Conservation (phyloP, 1,284 basidiomycete species). For the Singerocomus rubriflavus region DNA sequence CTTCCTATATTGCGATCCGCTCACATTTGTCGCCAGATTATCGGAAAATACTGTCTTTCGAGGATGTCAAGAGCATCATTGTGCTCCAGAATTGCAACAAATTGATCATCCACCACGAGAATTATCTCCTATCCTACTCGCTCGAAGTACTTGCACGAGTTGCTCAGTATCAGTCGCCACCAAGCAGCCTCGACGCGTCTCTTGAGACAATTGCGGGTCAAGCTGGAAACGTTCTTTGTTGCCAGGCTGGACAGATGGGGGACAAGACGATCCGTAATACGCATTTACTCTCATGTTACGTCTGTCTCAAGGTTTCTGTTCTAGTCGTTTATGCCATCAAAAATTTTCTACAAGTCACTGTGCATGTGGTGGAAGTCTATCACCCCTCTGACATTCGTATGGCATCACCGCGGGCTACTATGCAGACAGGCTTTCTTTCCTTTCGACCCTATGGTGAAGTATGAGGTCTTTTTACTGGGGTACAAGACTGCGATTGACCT, state of each 20-base stretch:
- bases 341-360: slow-evolving; percentile 52
- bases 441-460: slow-evolving; percentile 67
- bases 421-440: slow-evolving; percentile 31
- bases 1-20: neutral
- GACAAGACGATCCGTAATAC: slow-evolving; percentile 51
- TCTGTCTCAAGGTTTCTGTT: slow-evolving; percentile 9
- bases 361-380: slow-evolving; percentile 46
- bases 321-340: slow-evolving; percentile 69
- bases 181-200: slow-evolving; percentile 48
- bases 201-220: slow-evolving; percentile 54
- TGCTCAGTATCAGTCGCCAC: slow-evolving; percentile 44
- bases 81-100: slow-evolving; percentile 62
- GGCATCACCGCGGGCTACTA: slow-evolving; percentile 32
- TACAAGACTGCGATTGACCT: neutral
- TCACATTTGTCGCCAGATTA: slow-evolving; percentile 43
- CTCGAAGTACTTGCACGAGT: slow-evolving; percentile 65
- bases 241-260: slow-evolving; percentile 51
- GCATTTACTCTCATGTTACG: neutral
- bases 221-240: slow-evolving; percentile 54
- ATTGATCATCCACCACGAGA: slow-evolving; percentile 60
- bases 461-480: slow-evolving; percentile 17
- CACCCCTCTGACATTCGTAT: slow-evolving; percentile 28
- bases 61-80: slow-evolving; percentile 50
- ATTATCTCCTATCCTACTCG: slow-evolving; percentile 60
- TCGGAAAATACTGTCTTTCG: slow-evolving; percentile 48